Percentiles rank a stretch among this genome's conserved stretches.
These are phyloP conservation scores for Collybia nuda DNA, from an alignment of 768 basidiomycete species.

Conservation along the genomic window DNA sequence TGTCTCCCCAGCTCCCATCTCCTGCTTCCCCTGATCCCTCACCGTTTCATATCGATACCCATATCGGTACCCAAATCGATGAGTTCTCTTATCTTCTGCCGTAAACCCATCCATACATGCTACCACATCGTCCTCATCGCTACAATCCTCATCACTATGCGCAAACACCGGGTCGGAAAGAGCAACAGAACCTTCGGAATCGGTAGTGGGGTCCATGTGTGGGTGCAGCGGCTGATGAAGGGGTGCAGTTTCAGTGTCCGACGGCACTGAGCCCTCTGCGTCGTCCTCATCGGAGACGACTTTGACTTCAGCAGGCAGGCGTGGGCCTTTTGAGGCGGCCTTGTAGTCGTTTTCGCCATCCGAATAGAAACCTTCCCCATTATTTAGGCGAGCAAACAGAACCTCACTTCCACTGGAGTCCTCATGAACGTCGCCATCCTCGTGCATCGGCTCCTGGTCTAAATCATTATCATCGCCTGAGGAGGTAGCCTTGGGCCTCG, in stretches of 20 bases:
- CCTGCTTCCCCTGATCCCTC: slow-evolving; percentile 8
- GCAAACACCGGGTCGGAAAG: slow-evolving; percentile 1
- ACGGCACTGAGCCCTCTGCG: neutral
- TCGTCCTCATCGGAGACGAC: neutral
- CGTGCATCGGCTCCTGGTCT: slow-evolving; percentile 2
- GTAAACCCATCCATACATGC: neutral
- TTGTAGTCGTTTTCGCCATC: too few species aligned
- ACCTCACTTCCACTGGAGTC: neutral
- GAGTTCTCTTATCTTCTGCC: slow-evolving; percentile 2
- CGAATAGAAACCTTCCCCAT: too few species aligned
- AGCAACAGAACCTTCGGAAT: neutral
- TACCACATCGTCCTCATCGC: neutral
- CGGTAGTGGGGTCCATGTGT: neutral
- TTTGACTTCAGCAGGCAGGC: neutral
- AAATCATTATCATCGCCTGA: neutral
- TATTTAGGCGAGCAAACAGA: too few species aligned
- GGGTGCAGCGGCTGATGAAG: neutral
- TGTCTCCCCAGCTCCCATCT: slow-evolving; percentile 1
- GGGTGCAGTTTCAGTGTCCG: neutral
- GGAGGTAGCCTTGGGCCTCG: neutral
- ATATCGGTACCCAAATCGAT: slow-evolving; percentile 25
- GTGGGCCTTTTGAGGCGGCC: neutral
- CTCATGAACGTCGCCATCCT: slow-evolving; percentile 4
- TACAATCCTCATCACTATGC: neutral
- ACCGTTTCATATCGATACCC: slow-evolving; percentile 13